Conservation (phyloP, 2,329 filamentous ascomycete genomes). For the Fusarium sambucinum region DNA sequence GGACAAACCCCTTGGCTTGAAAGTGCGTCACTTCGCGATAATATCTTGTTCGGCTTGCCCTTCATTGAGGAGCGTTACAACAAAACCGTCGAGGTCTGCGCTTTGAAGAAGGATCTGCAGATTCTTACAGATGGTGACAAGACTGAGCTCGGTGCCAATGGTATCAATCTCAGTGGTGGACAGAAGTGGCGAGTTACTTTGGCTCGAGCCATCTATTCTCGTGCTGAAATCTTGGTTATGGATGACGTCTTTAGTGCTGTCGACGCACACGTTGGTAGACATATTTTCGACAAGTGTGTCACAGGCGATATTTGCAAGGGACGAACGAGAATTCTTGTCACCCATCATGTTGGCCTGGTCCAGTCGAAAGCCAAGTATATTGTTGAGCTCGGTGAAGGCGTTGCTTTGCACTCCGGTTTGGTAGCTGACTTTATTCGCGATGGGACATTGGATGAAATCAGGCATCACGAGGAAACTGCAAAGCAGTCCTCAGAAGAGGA, state of each 20-base stretch:
- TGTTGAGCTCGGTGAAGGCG: conserved; percentile 78
- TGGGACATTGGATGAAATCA: conserved; percentile 68
- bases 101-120: conserved; percentile 79
- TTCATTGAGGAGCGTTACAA: conserved; percentile 76
- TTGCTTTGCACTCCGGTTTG: conserved; percentile 71
- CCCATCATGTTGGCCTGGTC: conserved; percentile 81
- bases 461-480: conserved; percentile 64
- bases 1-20: conserved; percentile 88
- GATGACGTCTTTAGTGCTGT: conserved; percentile 89
- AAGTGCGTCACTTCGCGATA: conserved; percentile 81
- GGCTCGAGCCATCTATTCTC: conserved; percentile 82
- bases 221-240: conserved; percentile 79
- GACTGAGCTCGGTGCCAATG: conserved; percentile 86
- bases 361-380: conserved; percentile 78
- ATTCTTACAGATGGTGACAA: conserved; percentile 81
- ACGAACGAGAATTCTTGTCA: conserved; percentile 82
- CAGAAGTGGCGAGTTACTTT: conserved; percentile 87
- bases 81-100: conserved; percentile 78
- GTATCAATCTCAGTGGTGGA: conserved; percentile 85
- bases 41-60: conserved; percentile 82
- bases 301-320: conserved; percentile 76
- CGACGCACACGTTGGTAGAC: conserved; percentile 83
- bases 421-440: conserved; percentile 72
- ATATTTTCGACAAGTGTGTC: conserved; percentile 82
- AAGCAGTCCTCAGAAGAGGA: conserved; percentile 64